A percentile compares a stretch with the other conserved stretches of the same genome.
phyloP scores from a whole-genome alignment of 2,329 filamentous ascomycete genomes.

The Claviceps africana region DNA sequence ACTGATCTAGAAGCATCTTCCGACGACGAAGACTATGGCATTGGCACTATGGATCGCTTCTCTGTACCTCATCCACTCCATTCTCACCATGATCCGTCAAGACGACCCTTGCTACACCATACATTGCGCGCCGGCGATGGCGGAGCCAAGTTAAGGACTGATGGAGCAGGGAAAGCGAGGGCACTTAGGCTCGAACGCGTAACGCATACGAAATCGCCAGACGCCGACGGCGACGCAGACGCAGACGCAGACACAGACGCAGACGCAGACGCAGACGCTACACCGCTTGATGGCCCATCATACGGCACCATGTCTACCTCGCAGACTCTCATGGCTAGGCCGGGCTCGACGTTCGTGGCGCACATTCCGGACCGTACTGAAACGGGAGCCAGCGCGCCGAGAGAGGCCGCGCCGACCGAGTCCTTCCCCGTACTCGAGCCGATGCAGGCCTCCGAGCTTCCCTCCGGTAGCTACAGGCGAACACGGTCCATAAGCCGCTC shows the following conservation, averaged over 20 bases:
- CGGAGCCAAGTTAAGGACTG: not conserved
- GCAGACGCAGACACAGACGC: not conserved
- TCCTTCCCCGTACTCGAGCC: constrained; percentile 13
- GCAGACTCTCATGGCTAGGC: constrained; percentile 6
- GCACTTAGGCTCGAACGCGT: constrained; percentile 9
- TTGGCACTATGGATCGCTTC: constrained; percentile 13
- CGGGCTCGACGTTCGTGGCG: constrained; percentile 3
- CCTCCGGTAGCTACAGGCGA: constrained; percentile 6
- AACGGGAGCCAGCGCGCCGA: not conserved
- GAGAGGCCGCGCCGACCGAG: constrained; percentile 5
- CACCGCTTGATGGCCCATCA: constrained; percentile 11
- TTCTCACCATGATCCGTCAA: constrained; percentile 4
- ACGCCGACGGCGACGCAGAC: no score
- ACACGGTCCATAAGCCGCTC: constrained; percentile 14
- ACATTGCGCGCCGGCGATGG: not conserved
- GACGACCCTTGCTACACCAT: constrained; percentile 11
- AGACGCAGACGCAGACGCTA: not conserved
- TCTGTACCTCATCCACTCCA: constrained; percentile 13
- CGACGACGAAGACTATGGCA: constrained; percentile 17
- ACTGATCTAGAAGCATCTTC: constrained; percentile 18
- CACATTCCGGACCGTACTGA: constrained; percentile 6
- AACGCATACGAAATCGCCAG: no score
- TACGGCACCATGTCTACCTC: constrained; percentile 21
- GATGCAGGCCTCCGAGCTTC: constrained; percentile 5
- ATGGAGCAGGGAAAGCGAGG: constrained; percentile 5